Percentiles rank a stretch among this genome's conserved stretches.
These are phyloP conservation scores for Schoenoplectus tabernaemontani DNA, from an alignment of 202 grass and related monocot genomes.

Conservation along the genomic window DNA sequence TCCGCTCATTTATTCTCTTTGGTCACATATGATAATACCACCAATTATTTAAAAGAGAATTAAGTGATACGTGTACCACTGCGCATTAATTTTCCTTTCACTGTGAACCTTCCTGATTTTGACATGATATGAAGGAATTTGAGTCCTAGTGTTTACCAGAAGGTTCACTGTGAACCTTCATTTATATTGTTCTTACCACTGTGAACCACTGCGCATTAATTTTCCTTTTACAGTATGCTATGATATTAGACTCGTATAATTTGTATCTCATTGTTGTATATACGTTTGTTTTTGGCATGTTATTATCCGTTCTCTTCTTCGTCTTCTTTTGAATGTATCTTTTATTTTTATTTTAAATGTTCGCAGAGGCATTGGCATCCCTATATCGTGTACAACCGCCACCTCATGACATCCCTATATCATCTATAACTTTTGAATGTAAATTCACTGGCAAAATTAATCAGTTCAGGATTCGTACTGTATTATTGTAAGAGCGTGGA, in stretches of 20 bases:
- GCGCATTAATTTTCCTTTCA: neutral
- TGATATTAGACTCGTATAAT: neutral
- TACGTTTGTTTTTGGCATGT: neutral
- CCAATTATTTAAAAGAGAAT: conserved; percentile 12
- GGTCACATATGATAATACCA: conserved; percentile 11
- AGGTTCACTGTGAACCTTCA: too few species aligned
- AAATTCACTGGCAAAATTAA: neutral
- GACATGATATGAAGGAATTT: neutral
- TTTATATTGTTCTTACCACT: too few species aligned
- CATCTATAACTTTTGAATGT: too few species aligned
- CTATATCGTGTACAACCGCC: too few species aligned
- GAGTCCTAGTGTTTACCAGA: neutral
- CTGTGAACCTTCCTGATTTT: neutral
- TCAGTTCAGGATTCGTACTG: neutral
- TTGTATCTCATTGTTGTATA: neutral
- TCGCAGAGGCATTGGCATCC: too few species aligned
- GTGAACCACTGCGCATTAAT: too few species aligned
- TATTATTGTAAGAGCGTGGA: neutral
- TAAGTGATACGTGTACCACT: neutral
- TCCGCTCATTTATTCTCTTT: conserved; percentile 18
- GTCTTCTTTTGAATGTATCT: neutral
- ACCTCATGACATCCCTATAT: too few species aligned
- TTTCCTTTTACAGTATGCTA: too few species aligned
- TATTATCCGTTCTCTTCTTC: neutral
- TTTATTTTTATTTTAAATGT: too few species aligned